phyloP scores from a whole-genome alignment of 352 stramenopile species.

The Phytophthora foliorum region DNA sequence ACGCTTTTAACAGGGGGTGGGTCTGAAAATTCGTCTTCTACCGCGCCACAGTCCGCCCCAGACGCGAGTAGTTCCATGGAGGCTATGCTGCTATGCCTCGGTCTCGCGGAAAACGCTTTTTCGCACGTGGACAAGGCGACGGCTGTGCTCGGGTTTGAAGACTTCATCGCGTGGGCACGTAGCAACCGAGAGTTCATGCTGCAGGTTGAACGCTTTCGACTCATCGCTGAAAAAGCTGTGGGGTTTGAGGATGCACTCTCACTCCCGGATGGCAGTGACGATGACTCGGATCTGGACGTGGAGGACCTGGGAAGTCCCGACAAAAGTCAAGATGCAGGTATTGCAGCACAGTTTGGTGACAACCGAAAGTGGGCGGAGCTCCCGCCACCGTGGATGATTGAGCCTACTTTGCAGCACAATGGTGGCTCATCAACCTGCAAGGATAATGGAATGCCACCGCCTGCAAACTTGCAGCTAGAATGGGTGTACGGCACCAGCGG shows the following conservation, averaged over 20 bases:
- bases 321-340: conserved; percentile 1
- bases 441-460: conserved; percentile 47
- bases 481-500: conserved; percentile 83
- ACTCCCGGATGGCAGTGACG: conserved; percentile 73
- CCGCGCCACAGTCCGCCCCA: not conserved
- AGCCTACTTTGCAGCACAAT: conserved; percentile 34
- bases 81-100: conserved; percentile 57
- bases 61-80: conserved; percentile 31
- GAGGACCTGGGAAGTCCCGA: conserved; percentile 35
- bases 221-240: conserved; percentile 76
- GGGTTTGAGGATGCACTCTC: conserved; percentile 72
- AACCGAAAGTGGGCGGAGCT: conserved; percentile 32
- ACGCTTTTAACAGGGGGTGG: conserved; percentile 60
- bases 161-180: conserved; percentile 86
- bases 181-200: conserved; percentile 90
- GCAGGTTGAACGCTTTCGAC: conserved; percentile 80
- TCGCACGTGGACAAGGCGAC: conserved; percentile 55
- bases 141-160: conserved; percentile 70
- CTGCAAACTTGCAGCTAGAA: conserved; percentile 74
- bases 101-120: conserved; percentile 68
- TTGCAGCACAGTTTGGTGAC: not conserved
- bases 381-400: conserved; percentile 58
- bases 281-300: conserved; percentile 78
- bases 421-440: conserved; percentile 3
- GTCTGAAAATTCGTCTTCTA: conserved; percentile 6